Evolutionary conservation across 2,329 filamentous ascomycete species (phyloP), one percentile per base, ranked within the genome.

Genomic region (Colletotrichum caudatum): DNA sequence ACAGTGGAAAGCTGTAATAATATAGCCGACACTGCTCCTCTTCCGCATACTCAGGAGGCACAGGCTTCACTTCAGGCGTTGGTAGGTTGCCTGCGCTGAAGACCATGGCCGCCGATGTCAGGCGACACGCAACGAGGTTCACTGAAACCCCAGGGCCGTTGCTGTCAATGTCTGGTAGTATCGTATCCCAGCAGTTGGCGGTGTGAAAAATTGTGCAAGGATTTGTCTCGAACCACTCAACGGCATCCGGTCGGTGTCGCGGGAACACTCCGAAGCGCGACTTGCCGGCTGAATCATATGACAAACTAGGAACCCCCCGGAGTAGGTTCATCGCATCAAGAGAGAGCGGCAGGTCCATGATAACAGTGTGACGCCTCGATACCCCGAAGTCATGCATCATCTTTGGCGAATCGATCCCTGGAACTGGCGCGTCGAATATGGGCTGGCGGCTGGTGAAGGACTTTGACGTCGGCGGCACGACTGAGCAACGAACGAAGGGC

Each of bases 381-480:
- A 91, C 91, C 18, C 91, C 91, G 79, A 93, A 93, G 77, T 93
- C 91, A 76, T 93, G 92, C 90, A 93, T 93, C 86, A 93, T 91
- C 77, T 91, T 92, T 1, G 90, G 88, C 1, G 87, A 87, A 5
- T 83, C 82, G 35, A 93, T 84, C 0, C 91, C 90, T 0, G 90
- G 87, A 0, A 93, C 84, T 0, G 89, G 82, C 8, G 83, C 80
- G 73, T 89, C 89, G 67, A 92, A 81, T 16, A 69, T 65, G 3
- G 80, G 59, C 83, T 75, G 61, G 20, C 37, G 29, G 8, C 54
- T 11, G 2, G 48, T 16, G 7, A 5, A 23, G 5, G 37, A 16
- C 41, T 72, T 72, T 18, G 69, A 6, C 11, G 68, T 69, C 0
- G 77, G 76, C 39, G 73, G 74, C 7, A 82, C 69, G 58, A 84